Base-by-base conservation (phyloP, 106 monocot genomes). In the Alisma plantagoaquatica region DNA sequence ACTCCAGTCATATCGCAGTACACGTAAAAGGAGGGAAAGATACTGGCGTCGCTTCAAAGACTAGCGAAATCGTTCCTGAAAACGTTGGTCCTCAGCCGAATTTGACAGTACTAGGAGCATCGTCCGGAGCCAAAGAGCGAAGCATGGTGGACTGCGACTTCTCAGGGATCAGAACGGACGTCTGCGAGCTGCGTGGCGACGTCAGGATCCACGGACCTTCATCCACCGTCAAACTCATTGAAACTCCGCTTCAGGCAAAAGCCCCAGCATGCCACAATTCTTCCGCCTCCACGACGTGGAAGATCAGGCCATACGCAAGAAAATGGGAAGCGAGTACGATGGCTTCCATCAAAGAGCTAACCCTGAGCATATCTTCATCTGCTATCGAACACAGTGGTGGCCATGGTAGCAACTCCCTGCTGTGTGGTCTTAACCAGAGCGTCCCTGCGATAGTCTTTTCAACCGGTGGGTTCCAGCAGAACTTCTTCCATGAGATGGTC, bases 401-500 rank as follows among this genome's bases (percentile, higher is more conserved):
- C n/a, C n/a, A n/a, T n/a, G n/a, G n/a, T n/a, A n/a, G n/a, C n/a
- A n/a, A 43, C 3, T 47, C 33, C 11, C 55, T 55, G 1, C 33
- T 10, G 14, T 81, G 76, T 51, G 46, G 48, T 11, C 3, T 50
- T 10, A 73, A 41, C n/a, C 56, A 82, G 38, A 33, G 18, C 30
- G 33, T 58, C 11, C 76, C 81, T 0, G 81, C 75, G 3, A 42
- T 81, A 8, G 53, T 81, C 21, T 75, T 76, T 50, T 72, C 81
- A 0, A 29, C 51, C 10, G 67, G 62, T 3, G 81, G 75, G 5
- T 81, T 60, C 59, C 48, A 45, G 1, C 63, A 68, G 2, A 81
- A 72, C 68, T 41, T 72, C 64, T 81, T 72, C 60, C 76, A 81
- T 31, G 81, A 75, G 63, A 53, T 75, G 51, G 50, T 66, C n/a